phyloP scores from a whole-genome alignment of 352 stramenopile species.

The Pythium guiyangense region DNA sequence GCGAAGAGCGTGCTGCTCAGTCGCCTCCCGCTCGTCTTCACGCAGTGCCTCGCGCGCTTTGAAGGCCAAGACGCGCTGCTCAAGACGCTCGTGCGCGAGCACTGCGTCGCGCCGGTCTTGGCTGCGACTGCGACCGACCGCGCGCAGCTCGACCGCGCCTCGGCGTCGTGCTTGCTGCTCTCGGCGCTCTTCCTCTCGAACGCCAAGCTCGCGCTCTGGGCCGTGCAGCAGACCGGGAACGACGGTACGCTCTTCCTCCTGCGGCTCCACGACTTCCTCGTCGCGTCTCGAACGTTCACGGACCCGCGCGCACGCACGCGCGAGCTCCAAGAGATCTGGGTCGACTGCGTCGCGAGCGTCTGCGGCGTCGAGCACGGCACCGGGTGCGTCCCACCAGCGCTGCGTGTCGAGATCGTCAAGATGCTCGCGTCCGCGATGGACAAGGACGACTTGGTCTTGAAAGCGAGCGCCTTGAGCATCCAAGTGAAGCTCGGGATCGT shows the following conservation, averaged over 20 bases:
- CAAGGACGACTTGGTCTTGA: conserved; percentile 69
- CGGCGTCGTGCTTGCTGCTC: conserved; percentile 62
- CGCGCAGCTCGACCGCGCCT: conserved; percentile 41
- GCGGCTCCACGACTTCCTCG: conserved; percentile 53
- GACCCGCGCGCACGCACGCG: conserved; percentile 40
- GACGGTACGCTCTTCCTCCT: conserved; percentile 53
- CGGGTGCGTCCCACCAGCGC: conserved; percentile 47
- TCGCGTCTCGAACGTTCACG: conserved; percentile 40
- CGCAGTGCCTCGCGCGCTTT: conserved; percentile 76
- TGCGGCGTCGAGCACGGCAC: conserved; percentile 74
- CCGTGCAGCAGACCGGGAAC: conserved; percentile 58
- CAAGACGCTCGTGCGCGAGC: conserved; percentile 64
- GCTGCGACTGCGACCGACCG: conserved; percentile 34
- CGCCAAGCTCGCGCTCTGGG: conserved; percentile 74
- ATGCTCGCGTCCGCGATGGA: conserved; percentile 64
- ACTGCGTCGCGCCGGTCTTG: conserved; percentile 65
- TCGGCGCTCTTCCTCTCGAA: conserved; percentile 81
- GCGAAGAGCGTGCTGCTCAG: conserved; percentile 53
- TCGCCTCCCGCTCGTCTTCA: conserved; percentile 77
- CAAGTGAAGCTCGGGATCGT: conserved; percentile 81
- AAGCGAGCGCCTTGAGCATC: conserved; percentile 71
- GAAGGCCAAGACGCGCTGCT: conserved; percentile 58
- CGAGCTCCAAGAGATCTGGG: conserved; percentile 73
- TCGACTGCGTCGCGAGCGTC: conserved; percentile 75
- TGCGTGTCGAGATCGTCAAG: conserved; percentile 76